These are phyloP conservation scores for Crithidia sp. DNA, from an alignment of 208 protist genomes.

Conservation along the genomic window DNA sequence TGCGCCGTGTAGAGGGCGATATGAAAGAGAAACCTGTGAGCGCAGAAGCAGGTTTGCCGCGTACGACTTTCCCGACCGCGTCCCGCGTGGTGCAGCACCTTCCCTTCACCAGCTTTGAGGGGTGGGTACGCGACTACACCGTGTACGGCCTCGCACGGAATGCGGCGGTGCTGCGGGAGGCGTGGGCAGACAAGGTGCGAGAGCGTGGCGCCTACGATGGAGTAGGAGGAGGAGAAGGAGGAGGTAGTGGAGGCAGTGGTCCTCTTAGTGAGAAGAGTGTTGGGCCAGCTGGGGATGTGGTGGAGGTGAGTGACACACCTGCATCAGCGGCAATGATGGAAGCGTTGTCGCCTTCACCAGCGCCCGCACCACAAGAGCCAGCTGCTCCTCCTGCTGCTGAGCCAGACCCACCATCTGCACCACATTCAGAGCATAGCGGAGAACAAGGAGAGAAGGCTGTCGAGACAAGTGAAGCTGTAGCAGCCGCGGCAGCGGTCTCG, in stretches of 20 bases:
- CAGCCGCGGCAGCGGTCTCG: constrained; percentile 1
- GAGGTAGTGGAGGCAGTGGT: background rate
- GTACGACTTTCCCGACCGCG: constrained; percentile 10
- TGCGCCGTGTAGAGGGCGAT: constrained; percentile 31
- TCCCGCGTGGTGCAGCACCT: constrained; percentile 28
- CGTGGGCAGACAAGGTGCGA: constrained; percentile 38
- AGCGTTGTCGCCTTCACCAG: too few relatives aligned
- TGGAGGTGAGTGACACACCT: background rate
- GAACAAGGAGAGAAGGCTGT: background rate
- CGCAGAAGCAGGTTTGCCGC: background rate
- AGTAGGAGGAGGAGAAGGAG: background rate
- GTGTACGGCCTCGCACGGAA: constrained; percentile 32
- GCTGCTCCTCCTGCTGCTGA: too few relatives aligned
- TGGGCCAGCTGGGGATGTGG: background rate
- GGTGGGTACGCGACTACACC: constrained; percentile 54
- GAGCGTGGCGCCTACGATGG: constrained; percentile 7
- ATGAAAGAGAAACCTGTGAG: background rate
- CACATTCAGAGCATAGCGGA: too few relatives aligned
- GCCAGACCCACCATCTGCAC: too few relatives aligned
- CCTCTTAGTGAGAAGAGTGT: background rate
- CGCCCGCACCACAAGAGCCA: too few relatives aligned
- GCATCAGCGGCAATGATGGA: too few relatives aligned
- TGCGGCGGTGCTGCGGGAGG: constrained; percentile 23
- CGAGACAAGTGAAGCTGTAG: background rate
- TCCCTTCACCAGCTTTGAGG: constrained; percentile 35